Conservation (phyloP, 805 yeast species). For the Clavispora asparagi region DNA sequence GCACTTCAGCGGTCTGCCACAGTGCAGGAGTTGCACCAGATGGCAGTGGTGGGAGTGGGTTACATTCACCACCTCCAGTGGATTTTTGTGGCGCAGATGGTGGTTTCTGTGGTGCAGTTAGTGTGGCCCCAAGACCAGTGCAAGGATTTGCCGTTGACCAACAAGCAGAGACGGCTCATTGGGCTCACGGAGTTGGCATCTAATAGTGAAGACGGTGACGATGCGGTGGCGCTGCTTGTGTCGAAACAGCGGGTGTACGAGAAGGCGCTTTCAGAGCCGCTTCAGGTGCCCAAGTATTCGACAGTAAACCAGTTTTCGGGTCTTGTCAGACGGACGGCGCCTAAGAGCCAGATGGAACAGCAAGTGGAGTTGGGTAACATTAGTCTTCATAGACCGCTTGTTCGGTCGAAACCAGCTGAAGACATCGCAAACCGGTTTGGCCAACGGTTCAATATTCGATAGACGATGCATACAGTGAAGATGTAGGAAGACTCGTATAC, state of each 20-base stretch:
- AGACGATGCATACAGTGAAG: too few relatives aligned
- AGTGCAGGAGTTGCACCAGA: not conserved
- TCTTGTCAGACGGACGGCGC: not conserved
- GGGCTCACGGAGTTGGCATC: constrained; percentile 28
- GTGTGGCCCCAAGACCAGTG: constrained; percentile 45
- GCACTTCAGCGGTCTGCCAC: not conserved
- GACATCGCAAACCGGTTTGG: not conserved
- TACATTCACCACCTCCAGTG: constrained; percentile 9
- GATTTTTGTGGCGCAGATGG: constrained; percentile 21
- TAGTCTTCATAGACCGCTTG: not conserved
- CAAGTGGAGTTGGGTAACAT: not conserved
- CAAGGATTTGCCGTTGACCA: constrained; percentile 44
- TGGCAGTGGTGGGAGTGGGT: not conserved
- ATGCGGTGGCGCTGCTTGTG: constrained; percentile 14
- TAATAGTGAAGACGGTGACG: constrained; percentile 5
- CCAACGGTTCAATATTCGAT: not conserved
- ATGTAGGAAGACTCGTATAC: too few relatives aligned
- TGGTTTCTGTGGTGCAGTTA: constrained; percentile 22
- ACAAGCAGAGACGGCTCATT: constrained; percentile 40
- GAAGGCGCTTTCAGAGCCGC: constrained; percentile 6
- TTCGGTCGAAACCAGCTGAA: not conserved
- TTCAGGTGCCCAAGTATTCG: constrained; percentile 18
- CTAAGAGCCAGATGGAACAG: not conserved
- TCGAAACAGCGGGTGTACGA: constrained; percentile 20
- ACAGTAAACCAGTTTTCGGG: constrained; percentile 9